phyloP scores from a whole-genome alignment of 129 eudicot genomes.

The Lonicera japonica region DNA sequence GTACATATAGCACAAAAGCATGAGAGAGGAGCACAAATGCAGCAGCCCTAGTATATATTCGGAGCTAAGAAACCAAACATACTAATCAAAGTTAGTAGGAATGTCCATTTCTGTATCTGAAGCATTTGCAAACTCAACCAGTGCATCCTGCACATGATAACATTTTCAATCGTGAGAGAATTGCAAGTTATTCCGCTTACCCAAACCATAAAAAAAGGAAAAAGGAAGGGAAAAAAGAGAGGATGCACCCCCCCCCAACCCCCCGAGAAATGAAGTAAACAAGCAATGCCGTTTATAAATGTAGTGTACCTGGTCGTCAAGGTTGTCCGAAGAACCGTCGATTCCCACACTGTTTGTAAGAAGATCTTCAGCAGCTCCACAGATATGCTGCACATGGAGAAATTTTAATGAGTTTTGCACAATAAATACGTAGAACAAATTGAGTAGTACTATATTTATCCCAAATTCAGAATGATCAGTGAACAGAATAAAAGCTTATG shows the following conservation, averaged over 20 bases:
- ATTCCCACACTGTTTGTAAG: slow-evolving; percentile 17
- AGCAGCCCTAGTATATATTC: background rate
- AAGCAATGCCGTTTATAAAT: background rate
- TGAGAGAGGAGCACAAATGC: background rate
- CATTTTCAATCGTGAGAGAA: background rate
- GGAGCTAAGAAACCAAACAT: slow-evolving; percentile 10
- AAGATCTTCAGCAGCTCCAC: slow-evolving; percentile 17
- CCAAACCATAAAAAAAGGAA: no score
- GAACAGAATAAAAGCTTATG: no score
- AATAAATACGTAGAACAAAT: no score
- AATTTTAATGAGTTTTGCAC: background rate
- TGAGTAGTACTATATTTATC: no score
- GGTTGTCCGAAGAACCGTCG: slow-evolving; percentile 26
- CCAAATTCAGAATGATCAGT: no score
- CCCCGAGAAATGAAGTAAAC: no score
- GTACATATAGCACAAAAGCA: background rate
- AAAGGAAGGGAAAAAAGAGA: no score
- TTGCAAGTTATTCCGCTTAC: no score
- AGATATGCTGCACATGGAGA: slow-evolving; percentile 17
- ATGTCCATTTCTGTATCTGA: slow-evolving; percentile 36
- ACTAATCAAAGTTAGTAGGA: slow-evolving; percentile 29
- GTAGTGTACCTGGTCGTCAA: slow-evolving; percentile 31
- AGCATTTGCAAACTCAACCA: slow-evolving; percentile 27
- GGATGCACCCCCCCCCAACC: no score
- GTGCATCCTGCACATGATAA: slow-evolving; percentile 30